phyloP scores from a whole-genome alignment of 2,329 filamentous ascomycete species.

The Alternaria gansuensis region DNA sequence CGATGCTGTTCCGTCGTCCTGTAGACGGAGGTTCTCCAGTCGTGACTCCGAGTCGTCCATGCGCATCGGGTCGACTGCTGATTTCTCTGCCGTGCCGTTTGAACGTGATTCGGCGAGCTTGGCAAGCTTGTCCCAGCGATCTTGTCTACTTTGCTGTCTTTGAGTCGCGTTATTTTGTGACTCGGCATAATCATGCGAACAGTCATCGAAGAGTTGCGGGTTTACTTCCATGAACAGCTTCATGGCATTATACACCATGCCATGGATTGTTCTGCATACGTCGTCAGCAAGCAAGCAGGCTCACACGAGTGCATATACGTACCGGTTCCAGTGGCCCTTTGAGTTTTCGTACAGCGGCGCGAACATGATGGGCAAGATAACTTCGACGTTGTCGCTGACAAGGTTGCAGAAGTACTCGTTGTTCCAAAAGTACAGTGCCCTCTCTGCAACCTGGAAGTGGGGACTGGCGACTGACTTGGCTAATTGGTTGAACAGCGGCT shows the following conservation, averaged over 20 bases:
- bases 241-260: conserved; percentile 99
- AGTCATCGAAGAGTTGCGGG: conserved; percentile 97
- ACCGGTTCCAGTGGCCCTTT: conserved; percentile 99
- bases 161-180: conserved; percentile 91
- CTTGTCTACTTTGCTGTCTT: conserved; percentile 80
- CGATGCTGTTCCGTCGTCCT: conserved; percentile 69
- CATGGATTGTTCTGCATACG: conserved; percentile 84
- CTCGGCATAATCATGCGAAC: conserved; percentile 97
- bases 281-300: conserved; percentile 28
- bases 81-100: conserved; percentile 54
- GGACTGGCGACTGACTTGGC: conserved; percentile 98
- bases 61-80: conserved; percentile 54
- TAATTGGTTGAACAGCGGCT: conserved; percentile 94
- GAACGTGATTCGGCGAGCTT: conserved; percentile 80
- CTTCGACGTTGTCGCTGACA: conserved; percentile 98
- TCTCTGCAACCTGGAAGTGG: conserved; percentile 97
- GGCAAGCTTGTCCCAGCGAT: conserved; percentile 86
- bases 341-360: conserved; percentile 98
- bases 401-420: conserved; percentile 99
- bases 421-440: conserved; percentile 99
- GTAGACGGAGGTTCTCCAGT: conserved; percentile 87
- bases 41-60: conserved; percentile 83
- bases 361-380: conserved; percentile 99
- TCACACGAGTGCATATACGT: conserved; percentile 44
- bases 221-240: conserved; percentile 99